phyloP scores from a whole-genome alignment of 345 rosid species.

The Orychophragmus violaceus region DNA sequence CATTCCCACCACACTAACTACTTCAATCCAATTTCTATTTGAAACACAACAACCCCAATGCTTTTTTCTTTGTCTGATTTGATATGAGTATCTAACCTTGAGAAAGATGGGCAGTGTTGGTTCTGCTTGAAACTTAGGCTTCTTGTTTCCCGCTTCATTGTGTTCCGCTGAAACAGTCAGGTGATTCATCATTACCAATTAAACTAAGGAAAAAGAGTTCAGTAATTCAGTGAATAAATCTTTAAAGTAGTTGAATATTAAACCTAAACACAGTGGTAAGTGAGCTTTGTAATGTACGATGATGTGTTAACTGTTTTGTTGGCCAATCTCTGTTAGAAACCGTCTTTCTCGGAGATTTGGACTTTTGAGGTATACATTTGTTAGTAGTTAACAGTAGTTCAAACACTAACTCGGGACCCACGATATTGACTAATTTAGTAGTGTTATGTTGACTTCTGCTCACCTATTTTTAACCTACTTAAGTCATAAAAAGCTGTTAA shows the following conservation, averaged over 20 bases:
- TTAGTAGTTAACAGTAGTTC: neutral
- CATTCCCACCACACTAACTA: conserved; percentile 22
- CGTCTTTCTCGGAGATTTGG: conserved; percentile 6
- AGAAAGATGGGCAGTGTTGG: conserved; percentile 86
- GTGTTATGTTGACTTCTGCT: neutral
- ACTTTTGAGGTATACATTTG: conserved; percentile 6
- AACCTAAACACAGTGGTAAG: conserved; percentile 14
- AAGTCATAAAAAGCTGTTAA: conserved; percentile 21
- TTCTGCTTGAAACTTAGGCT: conserved; percentile 64
- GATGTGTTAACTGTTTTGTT: neutral
- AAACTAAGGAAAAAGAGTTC: neutral
- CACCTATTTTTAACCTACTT: conserved; percentile 5
- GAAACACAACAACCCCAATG: neutral
- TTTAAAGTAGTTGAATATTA: neutral
- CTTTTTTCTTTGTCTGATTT: neutral
- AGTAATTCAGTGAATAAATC: neutral
- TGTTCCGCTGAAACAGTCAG: conserved; percentile 70
- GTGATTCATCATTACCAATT: neutral
- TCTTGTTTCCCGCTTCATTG: conserved; percentile 60
- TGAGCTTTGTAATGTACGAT: neutral
- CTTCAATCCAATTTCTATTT: neutral
- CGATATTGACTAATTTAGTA: conserved; percentile 15
- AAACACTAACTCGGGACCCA: conserved; percentile 17
- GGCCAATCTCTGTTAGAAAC: conserved; percentile 11
- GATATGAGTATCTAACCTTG: conserved; percentile 47